Base-by-base conservation (phyloP, 495 filamentous ascomycete genomes). In the Podospora conica region DNA sequence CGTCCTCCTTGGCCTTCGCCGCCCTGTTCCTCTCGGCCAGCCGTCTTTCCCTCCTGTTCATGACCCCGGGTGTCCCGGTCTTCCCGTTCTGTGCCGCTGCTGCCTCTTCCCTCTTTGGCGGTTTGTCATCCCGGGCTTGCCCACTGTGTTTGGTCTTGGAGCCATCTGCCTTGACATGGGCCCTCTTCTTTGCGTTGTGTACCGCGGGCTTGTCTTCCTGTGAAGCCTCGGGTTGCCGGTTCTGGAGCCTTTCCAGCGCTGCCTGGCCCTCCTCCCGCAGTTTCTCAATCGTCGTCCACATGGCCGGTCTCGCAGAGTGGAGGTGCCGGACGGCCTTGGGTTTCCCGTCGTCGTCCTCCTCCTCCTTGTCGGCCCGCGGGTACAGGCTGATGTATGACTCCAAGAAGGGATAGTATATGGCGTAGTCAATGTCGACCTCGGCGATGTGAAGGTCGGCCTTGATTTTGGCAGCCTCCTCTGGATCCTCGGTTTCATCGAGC, bases 371-470 rank as follows among this genome's bases (percentile, higher is more conserved):
- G 83, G 61, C 28, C 77, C 65, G 89, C 68, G 65, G 84, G 71
- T 91, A 97, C 6, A 98, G 78, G 21, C 90, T 87, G 63, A 90
- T 79, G 78, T 98, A 98, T 67, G 87, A 86, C 71, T 91, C 87
- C 65, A 84, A 81, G 53, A 92, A 85, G 6, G 95, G 95, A 71
- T 86, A 92, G 77, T 91, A 93, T 55, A 89, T 84, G 1, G 91
- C 87, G 71, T 98, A 98, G 72, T 93, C 91, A 64, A 94, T 76
- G 71, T 96, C 92, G 18, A 97, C 86, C 65, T 90, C 84, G 7
- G 90, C 88, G 15, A 78, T 77, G 68, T 93, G 88, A 31, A 97
- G 80, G 62, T 87, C 81, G 27, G 75, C 68, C 55, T 85, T 76
- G 48, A 90, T 71, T 11, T 74, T 75, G 22, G 83, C 76, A 9